Conservation (phyloP, 352 stramenopile genomes). For the Ophiocytium majus region DNA sequence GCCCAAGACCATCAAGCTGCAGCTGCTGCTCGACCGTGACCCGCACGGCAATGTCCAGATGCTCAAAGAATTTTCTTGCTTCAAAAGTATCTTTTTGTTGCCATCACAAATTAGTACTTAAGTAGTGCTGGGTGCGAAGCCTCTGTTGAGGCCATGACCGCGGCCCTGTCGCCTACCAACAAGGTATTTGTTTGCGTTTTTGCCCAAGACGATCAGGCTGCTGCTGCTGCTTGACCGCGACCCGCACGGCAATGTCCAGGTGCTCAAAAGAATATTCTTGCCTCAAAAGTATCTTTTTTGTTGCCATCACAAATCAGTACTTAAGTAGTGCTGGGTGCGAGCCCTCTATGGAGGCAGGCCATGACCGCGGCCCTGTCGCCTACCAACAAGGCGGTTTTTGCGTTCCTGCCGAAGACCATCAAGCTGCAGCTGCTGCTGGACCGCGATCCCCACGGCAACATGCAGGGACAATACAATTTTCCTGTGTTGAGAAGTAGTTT, state of each 20-base stretch:
- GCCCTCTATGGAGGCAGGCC: slow-evolving; percentile 45
- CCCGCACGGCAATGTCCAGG: slow-evolving; percentile 62
- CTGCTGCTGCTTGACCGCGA: slow-evolving; percentile 61
- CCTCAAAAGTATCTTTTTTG: no score
- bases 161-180: slow-evolving; percentile 51
- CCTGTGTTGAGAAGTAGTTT: no score
- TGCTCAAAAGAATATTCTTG: no score
- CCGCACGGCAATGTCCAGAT: slow-evolving; percentile 62
- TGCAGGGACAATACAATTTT: no score
- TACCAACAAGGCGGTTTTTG: slow-evolving; percentile 57
- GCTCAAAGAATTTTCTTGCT: no score
- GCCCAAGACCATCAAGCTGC: slow-evolving; percentile 57
- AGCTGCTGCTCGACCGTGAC: slow-evolving; percentile 60
- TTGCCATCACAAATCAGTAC: no score
- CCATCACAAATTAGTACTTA: no score
- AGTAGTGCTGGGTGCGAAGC: slow-evolving; percentile 41
- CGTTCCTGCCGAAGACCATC: slow-evolving; percentile 58
- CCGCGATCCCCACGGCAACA: slow-evolving; percentile 61
- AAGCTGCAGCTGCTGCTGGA: slow-evolving; percentile 60
- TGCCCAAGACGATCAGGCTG: slow-evolving; percentile 59
- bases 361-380: slow-evolving; percentile 44
- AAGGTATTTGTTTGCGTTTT: slow-evolving; percentile 52
- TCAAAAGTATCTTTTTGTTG: no score
- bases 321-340: slow-evolving; percentile 45
- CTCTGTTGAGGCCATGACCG: slow-evolving; percentile 46